These are phyloP conservation scores for Schoenoplectus tabernaemontani DNA, from an alignment of 202 grass and related monocot genomes.

Conservation along the genomic window DNA sequence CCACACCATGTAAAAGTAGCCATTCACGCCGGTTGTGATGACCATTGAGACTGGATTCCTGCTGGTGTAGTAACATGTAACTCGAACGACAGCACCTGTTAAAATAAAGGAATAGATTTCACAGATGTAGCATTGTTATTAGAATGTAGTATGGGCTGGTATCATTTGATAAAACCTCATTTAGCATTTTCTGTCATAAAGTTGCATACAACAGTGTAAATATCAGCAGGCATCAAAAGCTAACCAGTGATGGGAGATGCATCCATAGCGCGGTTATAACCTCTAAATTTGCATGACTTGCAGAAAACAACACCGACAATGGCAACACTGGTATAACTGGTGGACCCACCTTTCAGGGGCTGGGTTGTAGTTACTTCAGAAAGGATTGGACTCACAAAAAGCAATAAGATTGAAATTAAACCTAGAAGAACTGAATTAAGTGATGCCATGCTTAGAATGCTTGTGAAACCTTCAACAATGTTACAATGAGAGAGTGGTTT, in stretches of 20 bases:
- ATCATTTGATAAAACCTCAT: neutral
- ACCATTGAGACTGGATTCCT: constrained; percentile 18
- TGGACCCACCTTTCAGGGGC: neutral
- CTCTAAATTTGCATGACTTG: neutral
- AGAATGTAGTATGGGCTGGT: neutral
- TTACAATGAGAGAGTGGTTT: neutral
- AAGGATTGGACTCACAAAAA: neutral
- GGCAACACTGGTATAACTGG: neutral
- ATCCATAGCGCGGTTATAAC: constrained; percentile 10
- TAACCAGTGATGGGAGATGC: constrained; percentile 46
- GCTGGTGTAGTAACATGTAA: constrained; percentile 15
- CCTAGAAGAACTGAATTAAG: too few species aligned
- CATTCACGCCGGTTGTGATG: constrained; percentile 35
- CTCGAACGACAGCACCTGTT: constrained; percentile 7
- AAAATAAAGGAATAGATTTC: neutral
- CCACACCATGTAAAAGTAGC: constrained; percentile 49
- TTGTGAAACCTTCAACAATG: neutral
- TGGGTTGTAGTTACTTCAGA: neutral
- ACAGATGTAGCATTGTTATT: neutral
- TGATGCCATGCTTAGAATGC: too few species aligned
- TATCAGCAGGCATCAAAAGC: neutral
- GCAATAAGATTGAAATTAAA: neutral
- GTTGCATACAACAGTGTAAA: too few species aligned
- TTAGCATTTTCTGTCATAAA: neutral
- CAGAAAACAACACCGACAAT: constrained; percentile 15